phyloP scores from a whole-genome alignment of 768 basidiomycete species.

The Serendipita sp. region DNA sequence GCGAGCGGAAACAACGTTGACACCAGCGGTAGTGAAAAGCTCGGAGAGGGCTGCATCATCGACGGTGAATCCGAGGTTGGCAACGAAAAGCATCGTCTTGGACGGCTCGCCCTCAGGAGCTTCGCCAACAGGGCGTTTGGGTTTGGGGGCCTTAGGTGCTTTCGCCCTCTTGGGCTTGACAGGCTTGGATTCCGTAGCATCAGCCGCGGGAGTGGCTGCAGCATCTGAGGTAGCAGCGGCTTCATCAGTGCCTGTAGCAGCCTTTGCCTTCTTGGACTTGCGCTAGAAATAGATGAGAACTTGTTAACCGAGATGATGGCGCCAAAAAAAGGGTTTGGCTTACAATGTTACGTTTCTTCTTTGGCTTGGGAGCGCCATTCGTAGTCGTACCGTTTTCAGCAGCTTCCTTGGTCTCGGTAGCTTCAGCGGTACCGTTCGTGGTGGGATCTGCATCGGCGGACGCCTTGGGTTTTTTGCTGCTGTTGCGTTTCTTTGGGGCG shows the following conservation, averaged over 20 bases:
- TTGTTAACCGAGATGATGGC: constrained; percentile 13
- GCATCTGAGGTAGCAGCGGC: constrained; percentile 21
- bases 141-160: constrained; percentile 40
- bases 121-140: constrained; percentile 57
- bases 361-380: constrained; percentile 45
- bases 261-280: constrained; percentile 22
- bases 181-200: constrained; percentile 17
- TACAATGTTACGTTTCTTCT: constrained; percentile 44
- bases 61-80: constrained; percentile 91
- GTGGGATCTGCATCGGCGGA: constrained; percentile 83
- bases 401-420: constrained; percentile 35
- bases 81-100: constrained; percentile 82
- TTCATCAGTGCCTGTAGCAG: constrained; percentile 22
- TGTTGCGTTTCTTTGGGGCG: constrained; percentile 56
- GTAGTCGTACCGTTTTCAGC: constrained; percentile 23
- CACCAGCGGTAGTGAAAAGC: constrained; percentile 75
- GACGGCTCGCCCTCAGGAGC: constrained; percentile 79
- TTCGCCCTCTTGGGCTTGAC: constrained; percentile 36
- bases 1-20: constrained; percentile 69
- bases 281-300: constrained; percentile 26
- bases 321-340: not conserved
- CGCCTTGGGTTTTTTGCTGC: constrained; percentile 40
- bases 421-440: constrained; percentile 50
- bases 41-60: constrained; percentile 66
- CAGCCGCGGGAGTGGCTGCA: constrained; percentile 22